Base-by-base conservation (phyloP, 2,329 filamentous ascomycete species). In the Septoria petroselini region DNA sequence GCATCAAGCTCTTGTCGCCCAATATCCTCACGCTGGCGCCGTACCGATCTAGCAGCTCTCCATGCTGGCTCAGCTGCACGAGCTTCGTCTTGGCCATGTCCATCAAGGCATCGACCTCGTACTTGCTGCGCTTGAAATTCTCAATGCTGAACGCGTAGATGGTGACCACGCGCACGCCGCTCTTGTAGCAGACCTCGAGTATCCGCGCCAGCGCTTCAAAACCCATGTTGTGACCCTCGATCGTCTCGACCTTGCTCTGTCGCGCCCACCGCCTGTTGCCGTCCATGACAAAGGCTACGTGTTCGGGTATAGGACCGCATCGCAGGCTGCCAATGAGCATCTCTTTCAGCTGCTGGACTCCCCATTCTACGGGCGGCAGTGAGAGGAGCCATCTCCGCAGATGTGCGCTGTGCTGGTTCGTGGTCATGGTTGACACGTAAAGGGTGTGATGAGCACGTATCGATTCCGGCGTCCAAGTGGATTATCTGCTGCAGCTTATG, bases 261-360 rank as follows among this genome's bases (percentile, higher is more conserved):
- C 88, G 81, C 11, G 93, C 93, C 73, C 94, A 98, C 38, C 93
- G 85, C 63, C 93, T 78, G 72, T 98, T 98, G 48, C 93, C 93
- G 68, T 98, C 93, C 93, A 98, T 98, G 62, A 96, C 91, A 66
- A 98, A 98, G n/a, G 93, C 93, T 53, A 98, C 82, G 81, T 98
- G 93, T 65, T 89, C 84, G 7, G 93, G 93, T 48, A 98, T 85
- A 1, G 90, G 89, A 0, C 93, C 93, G 71, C 96, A 91, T 65
- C 85, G 85, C 46, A 97, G 73, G 41, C 91, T 86, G 47, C 89
- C 88, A 61, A 98, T 93, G 55, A 97, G 78, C 42, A 95, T 75
- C 68, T 95, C 88, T 57, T 89, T 83, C 15, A 95, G 72, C 62
- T 85, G 82, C 52, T 81, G 82, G 53, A 94, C 76, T n/a, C 80